Percentiles rank a stretch among this genome's conserved stretches.
phyloP scores from a whole-genome alignment of 768 basidiomycete species.

The Tylopilus vinaceipallidus region DNA sequence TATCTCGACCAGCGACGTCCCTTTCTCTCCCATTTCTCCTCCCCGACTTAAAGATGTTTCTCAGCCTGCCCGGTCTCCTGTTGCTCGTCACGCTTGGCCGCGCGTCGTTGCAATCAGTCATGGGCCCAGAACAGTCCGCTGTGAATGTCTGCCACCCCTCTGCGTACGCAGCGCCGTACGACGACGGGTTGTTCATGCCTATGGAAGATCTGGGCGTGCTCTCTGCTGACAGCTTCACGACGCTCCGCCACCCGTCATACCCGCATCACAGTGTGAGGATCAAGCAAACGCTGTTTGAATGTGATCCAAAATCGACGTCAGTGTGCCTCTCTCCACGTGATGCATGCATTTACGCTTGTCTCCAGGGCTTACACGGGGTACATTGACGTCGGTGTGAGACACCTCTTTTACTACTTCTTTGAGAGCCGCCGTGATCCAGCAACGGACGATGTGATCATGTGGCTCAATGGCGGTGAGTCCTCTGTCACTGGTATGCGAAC shows the following conservation, averaged over 20 bases:
- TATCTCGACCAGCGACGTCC: too few species aligned
- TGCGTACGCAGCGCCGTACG: constrained; percentile 6
- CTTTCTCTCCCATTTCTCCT: too few species aligned
- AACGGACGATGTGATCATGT: constrained; percentile 55
- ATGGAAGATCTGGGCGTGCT: constrained; percentile 25
- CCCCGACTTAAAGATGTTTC: constrained; percentile 17
- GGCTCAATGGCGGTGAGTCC: constrained; percentile 51
- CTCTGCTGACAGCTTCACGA: constrained; percentile 34
- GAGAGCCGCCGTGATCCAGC: constrained; percentile 58
- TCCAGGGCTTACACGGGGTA: constrained; percentile 60
- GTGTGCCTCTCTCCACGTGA: background rate
- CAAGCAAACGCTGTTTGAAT: constrained; percentile 33
- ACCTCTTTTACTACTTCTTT: constrained; percentile 73
- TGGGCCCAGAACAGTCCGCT: constrained; percentile 7
- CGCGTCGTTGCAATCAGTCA: constrained; percentile 21
- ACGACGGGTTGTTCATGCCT: constrained; percentile 31
- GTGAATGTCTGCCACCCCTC: background rate
- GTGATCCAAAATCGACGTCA: constrained; percentile 29
- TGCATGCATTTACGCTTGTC: background rate
- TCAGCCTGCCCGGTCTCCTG: constrained; percentile 11
- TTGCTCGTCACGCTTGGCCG: constrained; percentile 11
- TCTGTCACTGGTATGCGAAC: constrained; percentile 5
- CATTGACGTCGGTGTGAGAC: constrained; percentile 60
- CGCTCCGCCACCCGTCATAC: constrained; percentile 40
- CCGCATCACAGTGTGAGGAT: constrained; percentile 41